These are phyloP conservation scores for Lasiodiplodia hormozganensis DNA, from an alignment of 2,329 filamentous ascomycete genomes.

Conservation along the genomic window DNA sequence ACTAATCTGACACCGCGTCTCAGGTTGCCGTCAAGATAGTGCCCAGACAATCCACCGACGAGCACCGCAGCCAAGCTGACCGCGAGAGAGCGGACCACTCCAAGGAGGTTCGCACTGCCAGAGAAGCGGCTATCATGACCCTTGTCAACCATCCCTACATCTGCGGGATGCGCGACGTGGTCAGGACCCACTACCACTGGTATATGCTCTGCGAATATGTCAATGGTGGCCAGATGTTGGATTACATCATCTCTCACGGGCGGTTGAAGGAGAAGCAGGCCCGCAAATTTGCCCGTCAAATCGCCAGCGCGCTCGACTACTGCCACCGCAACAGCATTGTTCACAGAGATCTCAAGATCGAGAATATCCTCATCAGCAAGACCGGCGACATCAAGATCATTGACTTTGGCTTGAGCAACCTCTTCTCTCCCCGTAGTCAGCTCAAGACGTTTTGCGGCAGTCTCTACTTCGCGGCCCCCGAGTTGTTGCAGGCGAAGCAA, in stretches of 20 bases:
- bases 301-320: slow-evolving; percentile 95
- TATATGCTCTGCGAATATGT: slow-evolving; percentile 99
- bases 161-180: slow-evolving; percentile 92
- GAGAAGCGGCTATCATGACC: slow-evolving; percentile 95
- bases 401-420: slow-evolving; percentile 95
- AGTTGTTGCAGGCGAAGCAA: slow-evolving; percentile 88
- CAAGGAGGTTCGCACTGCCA: slow-evolving; percentile 92
- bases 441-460: slow-evolving; percentile 98
- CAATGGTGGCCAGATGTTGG: slow-evolving; percentile 98
- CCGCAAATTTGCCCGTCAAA: slow-evolving; percentile 95
- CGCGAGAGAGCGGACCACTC: slow-evolving; percentile 93
- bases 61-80: slow-evolving; percentile 74
- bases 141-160: slow-evolving; percentile 95
- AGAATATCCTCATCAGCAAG: slow-evolving; percentile 99
- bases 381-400: slow-evolving; percentile 99
- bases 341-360: slow-evolving; percentile 96
- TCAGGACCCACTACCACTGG: slow-evolving; percentile 97
- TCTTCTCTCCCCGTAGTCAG: slow-evolving; percentile 84
- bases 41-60: slow-evolving; percentile 85
- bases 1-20: slow-evolving; percentile 29
- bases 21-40: slow-evolving; percentile 98
- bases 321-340: slow-evolving; percentile 98
- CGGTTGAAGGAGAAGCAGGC: slow-evolving; percentile 98
- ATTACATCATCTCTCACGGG: slow-evolving; percentile 99
- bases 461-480: slow-evolving; percentile 95